Percentiles rank a stretch among this genome's conserved stretches.
These are phyloP conservation scores for Cutaneotrichosporon arboriforme DNA, from an alignment of 1,284 basidiomycete species.

Conservation along the genomic window DNA sequence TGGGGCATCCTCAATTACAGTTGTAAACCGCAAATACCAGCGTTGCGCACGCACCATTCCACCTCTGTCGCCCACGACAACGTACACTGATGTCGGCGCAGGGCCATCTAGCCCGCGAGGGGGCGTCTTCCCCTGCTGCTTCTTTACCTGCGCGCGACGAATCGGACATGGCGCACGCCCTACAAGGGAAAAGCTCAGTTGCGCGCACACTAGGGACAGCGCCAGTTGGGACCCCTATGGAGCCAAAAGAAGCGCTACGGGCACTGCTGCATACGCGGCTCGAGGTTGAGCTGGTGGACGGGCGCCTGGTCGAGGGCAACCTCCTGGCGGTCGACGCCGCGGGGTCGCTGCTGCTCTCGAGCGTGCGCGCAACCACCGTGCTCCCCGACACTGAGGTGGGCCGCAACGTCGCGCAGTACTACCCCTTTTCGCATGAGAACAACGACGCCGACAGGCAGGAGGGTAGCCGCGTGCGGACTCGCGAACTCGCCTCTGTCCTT, in stretches of 20 bases:
- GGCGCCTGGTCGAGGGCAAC: conserved; percentile 6
- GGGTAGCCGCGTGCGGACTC: not conserved
- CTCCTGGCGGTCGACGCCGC: conserved; percentile 10
- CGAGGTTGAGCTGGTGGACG: conserved; percentile 9
- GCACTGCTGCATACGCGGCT: conserved; percentile 17
- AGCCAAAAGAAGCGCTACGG: conserved; percentile 1
- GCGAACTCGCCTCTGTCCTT: conserved; percentile 15
- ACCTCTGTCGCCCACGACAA: too few relatives aligned
- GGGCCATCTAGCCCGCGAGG: too few relatives aligned
- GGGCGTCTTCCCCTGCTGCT: too few relatives aligned
- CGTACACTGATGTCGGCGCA: too few relatives aligned
- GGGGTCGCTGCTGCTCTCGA: conserved; percentile 9
- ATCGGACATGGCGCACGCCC: too few relatives aligned
- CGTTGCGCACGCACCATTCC: too few relatives aligned
- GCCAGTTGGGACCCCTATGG: too few relatives aligned
- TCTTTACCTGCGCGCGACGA: too few relatives aligned
- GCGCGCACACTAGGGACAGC: not conserved
- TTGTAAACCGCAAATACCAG: too few relatives aligned
- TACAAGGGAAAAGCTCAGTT: too few relatives aligned
- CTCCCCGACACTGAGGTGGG: not conserved
- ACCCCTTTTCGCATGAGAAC: conserved; percentile 7
- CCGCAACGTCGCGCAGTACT: conserved; percentile 11
- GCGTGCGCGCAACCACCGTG: conserved; percentile 8
- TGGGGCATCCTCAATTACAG: too few relatives aligned
- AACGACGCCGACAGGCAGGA: not conserved